phyloP scores from a whole-genome alignment of 805 yeast genomes.

The Metschnikowia noctiluminum region DNA sequence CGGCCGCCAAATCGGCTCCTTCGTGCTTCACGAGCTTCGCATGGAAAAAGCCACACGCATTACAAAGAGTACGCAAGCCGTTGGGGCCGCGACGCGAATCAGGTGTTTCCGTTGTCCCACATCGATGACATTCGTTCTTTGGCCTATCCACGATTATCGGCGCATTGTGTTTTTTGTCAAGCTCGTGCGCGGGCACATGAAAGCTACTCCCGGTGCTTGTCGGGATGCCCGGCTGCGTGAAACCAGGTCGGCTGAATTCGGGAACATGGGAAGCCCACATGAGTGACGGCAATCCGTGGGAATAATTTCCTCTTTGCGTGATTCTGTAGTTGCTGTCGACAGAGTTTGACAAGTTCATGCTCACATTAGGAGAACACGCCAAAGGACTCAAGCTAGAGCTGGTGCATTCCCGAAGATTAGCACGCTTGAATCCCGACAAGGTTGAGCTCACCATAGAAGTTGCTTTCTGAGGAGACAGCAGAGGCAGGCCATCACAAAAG shows the following conservation, averaged over 20 bases:
- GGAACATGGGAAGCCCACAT: background rate
- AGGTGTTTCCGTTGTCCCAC: slow-evolving; percentile 47
- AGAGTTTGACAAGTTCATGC: background rate
- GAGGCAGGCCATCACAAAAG: background rate
- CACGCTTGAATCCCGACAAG: background rate
- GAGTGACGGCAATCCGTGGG: background rate
- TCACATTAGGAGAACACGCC: background rate
- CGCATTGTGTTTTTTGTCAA: slow-evolving; percentile 3
- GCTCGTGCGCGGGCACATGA: background rate
- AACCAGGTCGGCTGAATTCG: background rate
- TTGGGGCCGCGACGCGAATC: slow-evolving; percentile 46
- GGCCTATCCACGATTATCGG: slow-evolving; percentile 20
- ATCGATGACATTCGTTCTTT: slow-evolving; percentile 40
- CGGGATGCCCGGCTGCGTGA: background rate
- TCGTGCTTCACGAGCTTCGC: slow-evolving; percentile 35
- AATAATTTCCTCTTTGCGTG: background rate
- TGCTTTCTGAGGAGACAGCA: background rate
- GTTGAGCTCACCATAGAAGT: background rate
- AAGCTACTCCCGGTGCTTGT: background rate
- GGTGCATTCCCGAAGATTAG: slow-evolving; percentile 1
- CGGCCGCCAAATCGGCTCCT: slow-evolving; percentile 29
- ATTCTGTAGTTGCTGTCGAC: background rate
- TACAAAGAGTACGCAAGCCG: slow-evolving; percentile 43
- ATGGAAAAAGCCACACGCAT: slow-evolving; percentile 43
- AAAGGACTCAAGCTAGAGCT: slow-evolving; percentile 1